Evolutionary conservation across 495 filamentous ascomycete genomes (phyloP), one percentile per base, ranked within the genome.

Genomic region (Hypoxylon perforatum): DNA sequence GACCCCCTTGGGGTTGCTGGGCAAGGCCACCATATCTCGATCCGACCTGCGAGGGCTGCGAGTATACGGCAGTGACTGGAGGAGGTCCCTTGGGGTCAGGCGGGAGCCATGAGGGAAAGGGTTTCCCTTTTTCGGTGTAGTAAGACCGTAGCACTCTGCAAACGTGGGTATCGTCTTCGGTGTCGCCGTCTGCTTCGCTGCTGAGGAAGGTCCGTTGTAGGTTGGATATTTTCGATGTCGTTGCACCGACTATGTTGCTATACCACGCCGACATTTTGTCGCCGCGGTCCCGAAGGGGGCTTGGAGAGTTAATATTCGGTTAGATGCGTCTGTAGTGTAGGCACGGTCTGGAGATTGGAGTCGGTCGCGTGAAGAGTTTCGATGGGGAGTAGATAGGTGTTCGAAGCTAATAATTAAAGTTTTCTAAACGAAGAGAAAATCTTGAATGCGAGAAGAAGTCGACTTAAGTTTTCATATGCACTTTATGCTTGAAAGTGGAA

Each of bases 111-210:
- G 81, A 77, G 7, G 95, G 95, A 72, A 92, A 92, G 0, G 90
- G 85, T 14, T 88, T 87, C 63, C 88, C 89, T 70, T 96, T 96
- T 73, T 98, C 95, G 35, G 80, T 87, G 81, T 99, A 99, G 83
- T 98, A 97, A 57, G 88, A 90, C 52, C 95, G 91, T n/a, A 99
- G 88, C 12, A 96, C 94, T 73, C 94, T 91, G 78, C 92, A 94
- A 73, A 99, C 89, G 79, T 97, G 93, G 1, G 93, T 94, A 81
- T 95, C 91, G 79, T 97, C 93, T 79, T 96, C 93, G 58, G 92
- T 95, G 72, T 97, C 94, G 63, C 91, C 91, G 79, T 97, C 94
- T 57, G 88, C 84, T 75, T 96, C 94, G 71, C 88, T 84, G 57
- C 84, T 79, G 56, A 93, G 89, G 75, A 95, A 89, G 28, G 87